phyloP scores from a whole-genome alignment of 2,329 filamentous ascomycete species.

The Knoxdaviesia proteae region DNA sequence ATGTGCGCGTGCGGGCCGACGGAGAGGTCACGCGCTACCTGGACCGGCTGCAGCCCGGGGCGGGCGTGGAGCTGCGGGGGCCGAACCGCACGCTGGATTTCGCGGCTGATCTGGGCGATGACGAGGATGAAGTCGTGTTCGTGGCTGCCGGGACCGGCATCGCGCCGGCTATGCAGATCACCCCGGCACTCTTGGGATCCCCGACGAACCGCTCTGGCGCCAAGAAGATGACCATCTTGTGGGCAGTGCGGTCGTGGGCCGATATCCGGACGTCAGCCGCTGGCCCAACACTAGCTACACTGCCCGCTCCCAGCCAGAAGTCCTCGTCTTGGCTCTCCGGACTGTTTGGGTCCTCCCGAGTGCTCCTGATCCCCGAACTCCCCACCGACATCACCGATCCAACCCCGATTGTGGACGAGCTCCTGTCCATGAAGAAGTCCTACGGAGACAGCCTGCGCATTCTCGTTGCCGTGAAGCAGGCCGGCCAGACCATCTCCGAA shows the following conservation, averaged over 20 bases:
- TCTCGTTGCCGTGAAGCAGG: slow-evolving; percentile 66
- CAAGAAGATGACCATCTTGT: slow-evolving; percentile 46
- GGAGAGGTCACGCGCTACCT: slow-evolving; percentile 81
- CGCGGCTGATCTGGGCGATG: slow-evolving; percentile 10
- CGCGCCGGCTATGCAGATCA: slow-evolving; percentile 70
- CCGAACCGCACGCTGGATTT: slow-evolving; percentile 50
- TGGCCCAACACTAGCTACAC: background rate
- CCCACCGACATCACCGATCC: slow-evolving; percentile 9
- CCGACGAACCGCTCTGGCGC: slow-evolving; percentile 5
- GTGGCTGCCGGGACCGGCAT: slow-evolving; percentile 86
- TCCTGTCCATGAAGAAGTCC: slow-evolving; percentile 38
- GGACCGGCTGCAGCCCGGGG: slow-evolving; percentile 37
- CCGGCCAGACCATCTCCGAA: slow-evolving; percentile 43
- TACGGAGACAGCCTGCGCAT: slow-evolving; percentile 39
- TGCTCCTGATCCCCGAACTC: slow-evolving; percentile 2
- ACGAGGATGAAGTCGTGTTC: slow-evolving; percentile 41
- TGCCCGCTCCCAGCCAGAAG: background rate
- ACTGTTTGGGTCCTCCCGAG: no score
- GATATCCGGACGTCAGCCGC: slow-evolving; percentile 20
- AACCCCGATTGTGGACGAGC: slow-evolving; percentile 35
- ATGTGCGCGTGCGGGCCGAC: slow-evolving; percentile 56
- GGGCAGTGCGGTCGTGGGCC: slow-evolving; percentile 47
- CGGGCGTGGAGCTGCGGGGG: slow-evolving; percentile 55
- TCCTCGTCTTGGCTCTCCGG: slow-evolving; percentile 8
- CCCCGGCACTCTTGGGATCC: slow-evolving; percentile 33